phyloP scores from a whole-genome alignment of 345 rosid genomes.

The Sisymbrium altissimum region DNA sequence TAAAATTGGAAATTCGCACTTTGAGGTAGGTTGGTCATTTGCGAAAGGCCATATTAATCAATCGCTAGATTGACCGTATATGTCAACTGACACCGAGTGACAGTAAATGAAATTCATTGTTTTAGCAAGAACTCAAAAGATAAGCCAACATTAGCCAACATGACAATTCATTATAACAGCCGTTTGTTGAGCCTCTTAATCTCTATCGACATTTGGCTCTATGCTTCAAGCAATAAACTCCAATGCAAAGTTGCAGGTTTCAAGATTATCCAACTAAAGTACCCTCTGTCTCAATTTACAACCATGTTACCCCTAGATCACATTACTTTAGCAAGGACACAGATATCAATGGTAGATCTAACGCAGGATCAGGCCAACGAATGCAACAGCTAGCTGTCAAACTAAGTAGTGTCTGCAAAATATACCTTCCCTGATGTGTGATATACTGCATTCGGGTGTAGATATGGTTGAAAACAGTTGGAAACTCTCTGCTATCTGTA shows the following conservation, averaged over 20 bases:
- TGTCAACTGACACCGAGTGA: too few relatives aligned
- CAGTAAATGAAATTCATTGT: too few relatives aligned
- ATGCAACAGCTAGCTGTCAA: constrained; percentile 9
- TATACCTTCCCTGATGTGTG: constrained; percentile 52
- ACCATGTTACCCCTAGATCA: constrained; percentile 11
- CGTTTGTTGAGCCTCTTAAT: not conserved
- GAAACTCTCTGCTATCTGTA: constrained; percentile 76
- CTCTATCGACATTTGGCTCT: not conserved
- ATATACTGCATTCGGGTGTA: constrained; percentile 48
- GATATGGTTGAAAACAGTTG: constrained; percentile 83
- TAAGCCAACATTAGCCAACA: constrained; percentile 10
- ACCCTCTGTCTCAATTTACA: constrained; percentile 1
- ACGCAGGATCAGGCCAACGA: constrained; percentile 5
- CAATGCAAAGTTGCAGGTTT: constrained; percentile 9
- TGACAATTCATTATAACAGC: constrained; percentile 1
- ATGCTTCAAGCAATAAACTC: constrained; percentile 14
- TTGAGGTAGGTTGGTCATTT: constrained; percentile 1
- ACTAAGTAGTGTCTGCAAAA: not conserved
- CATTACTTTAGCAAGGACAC: not conserved
- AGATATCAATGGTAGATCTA: not conserved
- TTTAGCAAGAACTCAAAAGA: not conserved
- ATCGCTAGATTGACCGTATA: not conserved
- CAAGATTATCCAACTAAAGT: not conserved
- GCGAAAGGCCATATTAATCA: not conserved
- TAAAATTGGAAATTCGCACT: not conserved